These are phyloP conservation scores for Phytophthora rubi DNA, from an alignment of 352 stramenopile genomes.

Conservation along the genomic window DNA sequence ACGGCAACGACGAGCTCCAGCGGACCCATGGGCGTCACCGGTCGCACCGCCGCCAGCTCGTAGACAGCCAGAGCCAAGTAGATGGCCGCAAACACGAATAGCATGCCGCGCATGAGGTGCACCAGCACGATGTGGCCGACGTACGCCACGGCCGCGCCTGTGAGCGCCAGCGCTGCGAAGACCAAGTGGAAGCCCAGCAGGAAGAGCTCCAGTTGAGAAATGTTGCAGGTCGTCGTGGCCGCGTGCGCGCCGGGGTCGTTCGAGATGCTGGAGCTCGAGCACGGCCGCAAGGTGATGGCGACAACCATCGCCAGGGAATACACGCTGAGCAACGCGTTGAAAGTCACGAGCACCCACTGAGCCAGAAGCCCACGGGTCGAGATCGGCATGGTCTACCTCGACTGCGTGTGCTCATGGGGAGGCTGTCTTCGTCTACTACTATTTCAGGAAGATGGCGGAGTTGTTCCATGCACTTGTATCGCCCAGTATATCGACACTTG, in stretches of 20 bases:
- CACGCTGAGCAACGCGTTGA: not conserved
- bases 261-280: not conserved
- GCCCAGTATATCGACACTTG: not conserved
- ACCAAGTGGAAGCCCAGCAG: not conserved
- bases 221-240: not conserved
- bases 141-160: not conserved
- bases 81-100: not conserved
- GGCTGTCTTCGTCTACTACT: not conserved
- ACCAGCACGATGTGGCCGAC: not conserved
- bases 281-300: not conserved
- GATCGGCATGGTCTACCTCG: not conserved
- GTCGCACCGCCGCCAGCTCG: not conserved
- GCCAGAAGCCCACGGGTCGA: not conserved
- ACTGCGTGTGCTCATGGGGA: not conserved
- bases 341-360: not conserved
- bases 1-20: not conserved
- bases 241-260: not conserved
- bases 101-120: not conserved
- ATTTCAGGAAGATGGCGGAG: constrained; percentile 1
- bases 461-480: not conserved
- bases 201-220: not conserved
- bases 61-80: not conserved
- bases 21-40: not conserved
- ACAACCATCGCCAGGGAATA: not conserved
- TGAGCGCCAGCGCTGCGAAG: not conserved